phyloP scores from a whole-genome alignment of 164 flowering plant species.

The Nelumbo lutea region DNA sequence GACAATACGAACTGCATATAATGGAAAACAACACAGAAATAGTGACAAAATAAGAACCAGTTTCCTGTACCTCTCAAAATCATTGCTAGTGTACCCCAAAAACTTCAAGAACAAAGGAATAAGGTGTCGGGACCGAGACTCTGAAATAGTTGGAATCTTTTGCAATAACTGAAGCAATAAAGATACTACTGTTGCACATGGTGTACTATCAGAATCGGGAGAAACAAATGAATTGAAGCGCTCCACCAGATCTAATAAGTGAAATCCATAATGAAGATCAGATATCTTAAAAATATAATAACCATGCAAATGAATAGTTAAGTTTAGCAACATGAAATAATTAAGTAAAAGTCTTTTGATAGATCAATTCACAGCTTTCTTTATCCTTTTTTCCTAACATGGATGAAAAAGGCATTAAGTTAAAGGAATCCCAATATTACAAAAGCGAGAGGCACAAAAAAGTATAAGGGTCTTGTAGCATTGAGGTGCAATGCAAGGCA shows the following conservation, averaged over 20 bases:
- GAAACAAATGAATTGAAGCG: slow-evolving; percentile 35
- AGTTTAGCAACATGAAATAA: background rate
- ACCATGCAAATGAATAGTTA: background rate
- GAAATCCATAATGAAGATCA: slow-evolving; percentile 2
- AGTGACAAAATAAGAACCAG: background rate
- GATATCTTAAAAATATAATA: background rate
- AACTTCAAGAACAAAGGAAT: slow-evolving; percentile 69
- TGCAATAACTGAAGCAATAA: slow-evolving; percentile 72
- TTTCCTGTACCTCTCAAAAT: slow-evolving; percentile 37
- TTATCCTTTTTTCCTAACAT: too few relatives aligned
- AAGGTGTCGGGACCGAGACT: slow-evolving; percentile 57
- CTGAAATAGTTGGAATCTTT: slow-evolving; percentile 46
- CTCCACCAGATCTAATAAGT: slow-evolving; percentile 43
- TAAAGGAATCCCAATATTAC: too few relatives aligned
- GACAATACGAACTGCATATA: background rate
- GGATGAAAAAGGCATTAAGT: too few relatives aligned
- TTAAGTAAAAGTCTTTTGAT: too few relatives aligned
- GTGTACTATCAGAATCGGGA: slow-evolving; percentile 52
- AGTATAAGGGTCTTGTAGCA: too few relatives aligned
- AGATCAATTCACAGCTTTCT: too few relatives aligned
- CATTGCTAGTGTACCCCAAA: slow-evolving; percentile 54
- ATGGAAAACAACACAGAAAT: background rate
- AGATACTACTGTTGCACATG: slow-evolving; percentile 45
- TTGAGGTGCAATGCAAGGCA: too few relatives aligned
- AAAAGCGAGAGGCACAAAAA: too few relatives aligned